Base-by-base conservation (phyloP, 2,329 filamentous ascomycete species). In the Lecanicillium sp. region DNA sequence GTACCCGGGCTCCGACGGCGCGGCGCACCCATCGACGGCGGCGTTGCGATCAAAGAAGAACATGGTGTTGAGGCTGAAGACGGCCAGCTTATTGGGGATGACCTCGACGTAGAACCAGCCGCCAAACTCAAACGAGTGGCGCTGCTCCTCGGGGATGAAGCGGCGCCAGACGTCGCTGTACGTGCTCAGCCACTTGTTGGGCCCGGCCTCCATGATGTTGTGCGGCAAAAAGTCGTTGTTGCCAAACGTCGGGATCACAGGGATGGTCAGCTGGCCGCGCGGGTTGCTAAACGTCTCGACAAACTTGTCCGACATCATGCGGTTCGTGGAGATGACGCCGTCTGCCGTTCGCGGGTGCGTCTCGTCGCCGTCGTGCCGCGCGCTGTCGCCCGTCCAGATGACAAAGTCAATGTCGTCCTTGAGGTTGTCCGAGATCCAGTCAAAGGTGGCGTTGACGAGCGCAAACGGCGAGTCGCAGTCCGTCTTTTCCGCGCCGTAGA, bases 151-250 rank as follows among this genome's bases (percentile, higher is more conserved):
- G 1, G 92, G 92, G 44, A 98, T 94, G 56, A 97, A 94, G 28
- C 73, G 72, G 34, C 66, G 65, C 92, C 92, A 98, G 17, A 97
- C 77, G 17, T 83, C 71, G 18, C 78, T 68, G 51, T 92, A 96
- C 33, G 72, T 72, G 42, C 75, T 75, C 1, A 94, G 84, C 81
- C 90, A 95, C 46, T 75, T 74, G 53, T 96, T 96, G 13, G 92
- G 92, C 0, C 90, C 92, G 1, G 77, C 71, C 30, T 79, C 69
- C 58, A 98, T 80, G 55, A 97, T 94, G 54, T 98, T 98, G 65
- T 98, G 92, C 2, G 92, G 92, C 44, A 96, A 77, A 42, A 98
- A 89, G 55, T 98, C 92, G 61, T 98, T 98, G 66, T 98, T 98
- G 44, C 92, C 92, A 49, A 96, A 81, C 0, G 82, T 96, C 1